A percentile compares a stretch with the other conserved stretches of the same genome.
Conservation (phyloP, 345 rosid genomes). For the Arabidopsis suecica region DNA sequence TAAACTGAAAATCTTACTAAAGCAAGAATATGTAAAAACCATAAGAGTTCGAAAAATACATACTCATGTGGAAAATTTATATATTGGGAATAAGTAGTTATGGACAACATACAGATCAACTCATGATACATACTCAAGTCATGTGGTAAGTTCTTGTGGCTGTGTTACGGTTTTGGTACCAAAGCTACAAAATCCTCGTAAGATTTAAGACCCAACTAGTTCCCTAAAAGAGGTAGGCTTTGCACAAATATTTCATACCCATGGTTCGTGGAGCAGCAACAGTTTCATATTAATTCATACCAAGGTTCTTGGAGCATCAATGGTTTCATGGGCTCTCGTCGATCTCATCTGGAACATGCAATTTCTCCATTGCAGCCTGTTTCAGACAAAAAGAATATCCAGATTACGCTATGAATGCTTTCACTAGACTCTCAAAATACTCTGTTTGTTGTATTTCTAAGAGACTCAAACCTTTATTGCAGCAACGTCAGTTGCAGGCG, state of each 20-base stretch:
- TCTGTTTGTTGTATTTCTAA: no score
- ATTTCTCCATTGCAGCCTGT: slow-evolving; percentile 97
- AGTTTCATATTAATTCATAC: neutral
- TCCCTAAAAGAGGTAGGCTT: slow-evolving; percentile 36
- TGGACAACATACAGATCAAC: slow-evolving; percentile 41
- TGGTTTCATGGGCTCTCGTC: slow-evolving; percentile 58
- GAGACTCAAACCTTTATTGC: slow-evolving; percentile 71
- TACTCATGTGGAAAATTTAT: neutral
- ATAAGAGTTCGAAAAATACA: no score
- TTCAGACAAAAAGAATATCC: slow-evolving; percentile 15
- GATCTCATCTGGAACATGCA: slow-evolving; percentile 93
- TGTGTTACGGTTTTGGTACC: slow-evolving; percentile 26
- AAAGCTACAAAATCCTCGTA: slow-evolving; percentile 37
- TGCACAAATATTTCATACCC: slow-evolving; percentile 19
- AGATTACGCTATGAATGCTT: neutral
- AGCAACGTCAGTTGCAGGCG: slow-evolving; percentile 91
- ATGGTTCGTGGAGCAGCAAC: slow-evolving; percentile 19
- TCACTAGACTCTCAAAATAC: neutral
- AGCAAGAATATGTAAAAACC: no score
- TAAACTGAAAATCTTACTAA: no score
- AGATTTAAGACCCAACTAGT: slow-evolving; percentile 29
- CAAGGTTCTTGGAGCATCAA: neutral
- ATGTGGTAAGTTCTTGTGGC: slow-evolving; percentile 35
- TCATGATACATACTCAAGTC: slow-evolving; percentile 12
- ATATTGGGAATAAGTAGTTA: slow-evolving; percentile 31